A percentile compares a stretch with the other conserved stretches of the same genome.
These are phyloP conservation scores for Salvia rosmarinus DNA, from an alignment of 257 asterid species.

Conservation along the genomic window DNA sequence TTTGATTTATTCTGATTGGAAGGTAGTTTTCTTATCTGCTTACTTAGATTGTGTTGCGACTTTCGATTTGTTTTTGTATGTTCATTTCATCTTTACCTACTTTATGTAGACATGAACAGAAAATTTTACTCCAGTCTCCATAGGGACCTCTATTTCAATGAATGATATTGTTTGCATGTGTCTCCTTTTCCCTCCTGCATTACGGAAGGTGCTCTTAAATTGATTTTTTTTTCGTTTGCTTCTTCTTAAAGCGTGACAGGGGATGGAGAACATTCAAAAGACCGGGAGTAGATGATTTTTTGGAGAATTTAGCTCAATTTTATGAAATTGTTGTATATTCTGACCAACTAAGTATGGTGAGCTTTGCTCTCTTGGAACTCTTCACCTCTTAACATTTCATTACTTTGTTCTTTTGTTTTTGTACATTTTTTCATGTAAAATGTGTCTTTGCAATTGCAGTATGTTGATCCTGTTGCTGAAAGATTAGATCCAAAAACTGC, in stretches of 20 bases:
- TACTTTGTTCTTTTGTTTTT: not conserved
- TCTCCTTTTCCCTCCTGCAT: conserved; percentile 5
- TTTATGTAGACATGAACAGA: not conserved
- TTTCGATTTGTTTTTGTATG: not conserved
- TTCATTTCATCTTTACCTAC: not conserved
- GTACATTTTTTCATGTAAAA: conserved; percentile 2
- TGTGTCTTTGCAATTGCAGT: conserved; percentile 53
- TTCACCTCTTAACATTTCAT: not conserved
- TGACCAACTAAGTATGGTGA: conserved; percentile 69
- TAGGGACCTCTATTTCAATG: not conserved
- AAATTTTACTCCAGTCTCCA: not conserved
- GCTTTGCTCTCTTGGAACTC: conserved; percentile 15
- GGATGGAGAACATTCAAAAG: conserved; percentile 97
- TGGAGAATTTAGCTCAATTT: conserved; percentile 80
- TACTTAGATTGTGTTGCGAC: conserved; percentile 22
- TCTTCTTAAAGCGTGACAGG: conserved; percentile 71
- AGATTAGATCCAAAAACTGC: conserved; percentile 73
- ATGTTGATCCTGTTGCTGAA: conserved; percentile 77
- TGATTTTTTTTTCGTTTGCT: conserved; percentile 8
- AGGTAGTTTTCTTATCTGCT: conserved; percentile 45
- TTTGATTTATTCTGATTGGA: conserved; percentile 83
- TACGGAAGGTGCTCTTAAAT: not conserved
- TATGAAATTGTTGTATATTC: conserved; percentile 80
- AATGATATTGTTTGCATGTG: not conserved
- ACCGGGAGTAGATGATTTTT: conserved; percentile 92